Base-by-base conservation (phyloP, 2,329 filamentous ascomycete genomes). In the Lachnellula subtilissima region DNA sequence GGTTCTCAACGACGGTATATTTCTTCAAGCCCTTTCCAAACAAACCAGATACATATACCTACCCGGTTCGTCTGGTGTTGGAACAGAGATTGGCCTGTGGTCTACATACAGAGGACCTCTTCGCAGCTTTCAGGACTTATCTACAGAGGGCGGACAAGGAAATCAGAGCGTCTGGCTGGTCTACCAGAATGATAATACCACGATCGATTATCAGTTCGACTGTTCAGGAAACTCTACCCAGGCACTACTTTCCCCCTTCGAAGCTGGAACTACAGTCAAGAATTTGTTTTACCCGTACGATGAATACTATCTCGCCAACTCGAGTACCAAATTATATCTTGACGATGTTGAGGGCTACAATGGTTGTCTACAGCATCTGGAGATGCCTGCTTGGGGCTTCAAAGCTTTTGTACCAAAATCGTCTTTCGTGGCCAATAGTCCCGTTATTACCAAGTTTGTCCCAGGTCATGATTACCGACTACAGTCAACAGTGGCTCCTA, bases 241-340 rank as follows among this genome's bases (percentile, higher is more conserved):
- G 4, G 79, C 79, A 4, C 71, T 84, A 37, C 70, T 84, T 39
- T 72, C 81, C 36, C 78, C 82, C 0, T 85, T 80, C 57, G 68
- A 74, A 7, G 66, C 69, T 3, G 76, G 75, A 17, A 82, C 78
- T 1, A 81, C 74, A 0, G 81, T 85, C 57, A 82, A 81, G 65
- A 85, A 83, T 63, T 66, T 85, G 12, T 82, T 85, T 65, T 83
- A 80, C 64, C 80, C 83, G 2, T 83, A 82, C 59, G 82, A 85
- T 37, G 78, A 83, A 61, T 72, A 76, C 51, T 76, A 73, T 2
- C 69, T 84, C 15, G 73, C 28, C 28, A 32, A 32, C 9, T 32
- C 28, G 73, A 32, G 70, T 73, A 2, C 77, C 80, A 4, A 70
- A 73, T 2, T 71, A 73, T 4, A 74, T 71, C 66, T 49, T 81